These are phyloP conservation scores for Eudorina sp. DNA, from an alignment of 139 green algal species.

Conservation along the genomic window DNA sequence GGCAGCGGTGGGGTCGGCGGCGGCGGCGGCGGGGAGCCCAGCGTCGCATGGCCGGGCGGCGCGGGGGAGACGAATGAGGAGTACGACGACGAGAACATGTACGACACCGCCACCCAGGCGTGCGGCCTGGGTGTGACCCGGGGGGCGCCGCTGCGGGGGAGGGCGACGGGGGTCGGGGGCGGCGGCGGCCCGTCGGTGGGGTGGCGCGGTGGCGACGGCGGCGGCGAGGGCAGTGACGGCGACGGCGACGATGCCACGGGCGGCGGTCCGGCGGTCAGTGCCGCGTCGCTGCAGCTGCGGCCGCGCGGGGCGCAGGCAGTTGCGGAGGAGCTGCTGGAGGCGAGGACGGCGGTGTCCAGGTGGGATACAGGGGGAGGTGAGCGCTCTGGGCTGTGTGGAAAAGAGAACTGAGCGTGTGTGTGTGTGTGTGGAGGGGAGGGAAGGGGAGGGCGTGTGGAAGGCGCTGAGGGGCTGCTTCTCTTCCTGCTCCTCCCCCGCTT, in stretches of 20 bases:
- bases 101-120: conserved; percentile 8
- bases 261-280: background rate
- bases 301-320: background rate
- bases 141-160: too few species aligned
- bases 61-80: background rate
- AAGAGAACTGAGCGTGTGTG: too few species aligned
- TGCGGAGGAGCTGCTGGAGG: background rate
- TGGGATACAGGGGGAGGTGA: background rate
- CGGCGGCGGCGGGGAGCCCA: background rate
- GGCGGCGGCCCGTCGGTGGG: background rate
- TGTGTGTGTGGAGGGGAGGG: background rate
- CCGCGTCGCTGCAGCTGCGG: background rate
- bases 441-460: too few species aligned
- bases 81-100: background rate
- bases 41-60: conserved; percentile 1
- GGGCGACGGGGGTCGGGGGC: background rate
- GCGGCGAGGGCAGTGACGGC: background rate
- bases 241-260: background rate
- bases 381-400: too few species aligned
- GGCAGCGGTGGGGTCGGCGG: background rate
- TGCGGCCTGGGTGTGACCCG: too few species aligned
- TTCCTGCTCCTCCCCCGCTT: too few species aligned
- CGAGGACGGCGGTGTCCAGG: conserved; percentile 26
- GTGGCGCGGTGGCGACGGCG: background rate
- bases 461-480: too few species aligned